These are phyloP conservation scores for Vinca minor DNA, from an alignment of 257 asterid species.

Conservation along the genomic window DNA sequence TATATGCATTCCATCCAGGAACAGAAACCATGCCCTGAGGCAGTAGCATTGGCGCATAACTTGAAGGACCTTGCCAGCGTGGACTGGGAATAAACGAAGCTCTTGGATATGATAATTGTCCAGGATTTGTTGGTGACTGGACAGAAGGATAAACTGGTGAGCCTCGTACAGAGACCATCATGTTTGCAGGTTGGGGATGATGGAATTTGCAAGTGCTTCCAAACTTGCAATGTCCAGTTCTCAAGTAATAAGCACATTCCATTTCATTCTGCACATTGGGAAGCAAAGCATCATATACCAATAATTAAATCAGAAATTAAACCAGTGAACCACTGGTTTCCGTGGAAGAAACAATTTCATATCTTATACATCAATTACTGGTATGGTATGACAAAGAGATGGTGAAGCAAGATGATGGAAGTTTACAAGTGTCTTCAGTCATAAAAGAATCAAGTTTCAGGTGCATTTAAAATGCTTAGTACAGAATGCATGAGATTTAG, in stretches of 20 bases:
- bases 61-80: constrained; percentile 91
- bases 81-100: constrained; percentile 79
- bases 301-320: constrained; percentile 13
- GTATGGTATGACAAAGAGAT: background rate
- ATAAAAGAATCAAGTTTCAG: background rate
- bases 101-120: constrained; percentile 72
- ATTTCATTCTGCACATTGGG: constrained; percentile 52
- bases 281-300: constrained; percentile 10
- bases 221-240: constrained; percentile 89
- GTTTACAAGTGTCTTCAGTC: background rate
- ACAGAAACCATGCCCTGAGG: constrained; percentile 87
- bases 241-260: constrained; percentile 85
- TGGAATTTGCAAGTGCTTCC: constrained; percentile 92
- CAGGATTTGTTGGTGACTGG: constrained; percentile 68
- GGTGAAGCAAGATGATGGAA: background rate
- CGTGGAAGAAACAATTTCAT: background rate
- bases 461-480: background rate
- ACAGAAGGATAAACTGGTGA: constrained; percentile 84
- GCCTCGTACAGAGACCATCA: constrained; percentile 82
- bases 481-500: background rate
- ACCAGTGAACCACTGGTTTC: constrained; percentile 2
- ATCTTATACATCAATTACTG: background rate
- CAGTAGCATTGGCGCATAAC: constrained; percentile 72
- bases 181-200: constrained; percentile 92
- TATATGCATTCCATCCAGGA: constrained; percentile 82